Base-by-base conservation (phyloP, 2,329 filamentous ascomycete species). In the Paraphaeosphaeria minitans region DNA sequence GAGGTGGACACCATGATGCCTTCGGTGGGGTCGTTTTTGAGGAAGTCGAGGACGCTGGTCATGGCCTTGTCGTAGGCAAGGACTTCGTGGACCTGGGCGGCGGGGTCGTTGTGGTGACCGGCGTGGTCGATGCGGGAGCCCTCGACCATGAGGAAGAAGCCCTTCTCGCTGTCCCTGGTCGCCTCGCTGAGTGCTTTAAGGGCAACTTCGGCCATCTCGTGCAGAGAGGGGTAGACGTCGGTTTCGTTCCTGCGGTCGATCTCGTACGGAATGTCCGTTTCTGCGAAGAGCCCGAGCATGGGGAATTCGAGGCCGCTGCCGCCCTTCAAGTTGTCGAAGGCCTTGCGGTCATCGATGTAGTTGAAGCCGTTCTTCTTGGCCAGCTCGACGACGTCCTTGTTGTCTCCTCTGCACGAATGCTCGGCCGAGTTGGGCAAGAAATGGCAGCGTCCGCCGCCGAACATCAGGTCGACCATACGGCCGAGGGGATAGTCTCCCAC, bases 61-160 rank as follows among this genome's bases (percentile, higher is more conserved):
- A 99, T 96, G 1, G 95, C 85, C 76, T 85, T 87, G 81, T 99
- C 95, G 70, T 96, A 99, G 53, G 93, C 94, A n/a, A 98, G 82
- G 0, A 99, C 94, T 77, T 99, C 95, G 66, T 91, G 89, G 31
- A 85, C 81, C 64, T 85, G 83, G 16, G 81, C 82, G 19, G 80
- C 82, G 4, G 83, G 82, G 63, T 85, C 83, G 63, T 84, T 85
- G 68, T 81, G 81, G 64, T 85, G 83, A 50, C 93, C 95, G 4
- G 95, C 94, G 74, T 99, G 95, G 71, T 99, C 95, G 69, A 99
- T 98, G 43, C 95, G 85, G 69, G 92, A 96, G 4, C 93, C 95
- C 78, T 99, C 95, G 61, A 99, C 96, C 94, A 99, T 97, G 68
- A 99, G 82, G 79, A 99, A 99, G 82, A 98, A 99, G 4, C 95